Evolutionary conservation across 208 protist species (phyloP), one percentile per base, ranked within the genome.

Genomic region (Trypanosoma scelopori): DNA sequence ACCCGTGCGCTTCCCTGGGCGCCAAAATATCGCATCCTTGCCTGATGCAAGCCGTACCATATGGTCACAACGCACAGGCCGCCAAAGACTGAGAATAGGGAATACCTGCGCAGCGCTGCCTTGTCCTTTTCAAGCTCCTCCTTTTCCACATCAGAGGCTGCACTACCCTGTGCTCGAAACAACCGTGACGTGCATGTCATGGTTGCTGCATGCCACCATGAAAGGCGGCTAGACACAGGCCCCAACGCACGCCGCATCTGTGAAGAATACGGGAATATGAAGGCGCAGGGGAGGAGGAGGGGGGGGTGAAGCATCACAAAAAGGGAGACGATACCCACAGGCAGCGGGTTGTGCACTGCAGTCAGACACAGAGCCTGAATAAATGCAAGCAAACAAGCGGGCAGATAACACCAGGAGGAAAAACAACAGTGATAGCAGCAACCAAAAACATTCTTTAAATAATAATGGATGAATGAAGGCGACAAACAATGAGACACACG

Each of bases 11-110:
- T 94, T 55, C 88, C 88, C n/a, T 88, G 78, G 0, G 72, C 51
- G 18, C 87, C 87, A 65, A 91, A 93, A 78, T 93, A 93, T 39
- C 87, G 87, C 67, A 77, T 76, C 69, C 85, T 86, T 37, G 87
- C 87, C 46, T 77, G 69, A 23, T 50, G 45, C 49, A 75, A 86
- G 46, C 84, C 87, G 72, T 87, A 91, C 82, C 82, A 93, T 39
- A 93, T 46, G 22, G 87, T 91, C 2, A 56, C 72, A 5, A 68
- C 30, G 72, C 84, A 93, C 35, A 93, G 39, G 3, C 82, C 37
- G 15, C 64, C 74, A 57, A 93, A 81, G 39, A 67, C 80, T 37
- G 69, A 77, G 3, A 87, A 37, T 25, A 74, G 7, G 23, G 59
- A 49, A 58, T 89, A 93, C 52, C 59, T 72, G 22, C 72, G 63